Evolutionary conservation across 257 asterid species (phyloP), one percentile per base, ranked within the genome.

Genomic region (Gentiana macrophylla): DNA sequence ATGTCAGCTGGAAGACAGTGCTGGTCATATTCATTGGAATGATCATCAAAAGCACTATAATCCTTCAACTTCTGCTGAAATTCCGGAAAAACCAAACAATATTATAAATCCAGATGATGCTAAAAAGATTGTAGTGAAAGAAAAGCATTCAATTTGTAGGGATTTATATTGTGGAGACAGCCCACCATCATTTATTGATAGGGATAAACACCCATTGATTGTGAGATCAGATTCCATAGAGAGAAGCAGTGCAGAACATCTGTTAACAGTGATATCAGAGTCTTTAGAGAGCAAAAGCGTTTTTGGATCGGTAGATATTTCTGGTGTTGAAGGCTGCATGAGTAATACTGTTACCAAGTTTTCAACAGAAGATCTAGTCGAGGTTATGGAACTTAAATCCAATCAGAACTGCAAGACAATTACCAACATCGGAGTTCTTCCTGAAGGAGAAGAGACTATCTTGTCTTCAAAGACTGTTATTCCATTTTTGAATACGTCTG

Each of bases 71-170:
- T 35, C 49, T 55, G 59, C 44, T 50, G 63, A 57, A 59, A 51
- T 59, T 51, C 54, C 55, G 50, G 61, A 49, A 58, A 71, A 70
- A 48, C 49, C 48, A 50, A 66, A 68, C 52, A 56, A 12, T 47
- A 59, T 15, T 66, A 52, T 62, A 38, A 50, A 53, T 65, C 41
- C 56, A 38, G 64, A 52, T 68, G 71, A 68, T 56, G 60, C 57
- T 49, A 61, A 53, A 53, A 57, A 72, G 69, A 68, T 65, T 53
- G 52, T 51, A 24, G 15, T 53, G n/a, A 57, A 53, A 50, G 78
- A 57, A 64, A 41, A 38, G 48, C 37, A 24, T 59, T 50, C 60
- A 33, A 35, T 41, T 6, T 13, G 37, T 60, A 34, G 49, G 47
- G 6, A 53, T 66, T 59, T 69, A 55, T 58, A 35, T 59, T 15